Evolutionary conservation across 2,329 filamentous ascomycete species (phyloP).

Genomic region (Cercospora canescens): DNA sequence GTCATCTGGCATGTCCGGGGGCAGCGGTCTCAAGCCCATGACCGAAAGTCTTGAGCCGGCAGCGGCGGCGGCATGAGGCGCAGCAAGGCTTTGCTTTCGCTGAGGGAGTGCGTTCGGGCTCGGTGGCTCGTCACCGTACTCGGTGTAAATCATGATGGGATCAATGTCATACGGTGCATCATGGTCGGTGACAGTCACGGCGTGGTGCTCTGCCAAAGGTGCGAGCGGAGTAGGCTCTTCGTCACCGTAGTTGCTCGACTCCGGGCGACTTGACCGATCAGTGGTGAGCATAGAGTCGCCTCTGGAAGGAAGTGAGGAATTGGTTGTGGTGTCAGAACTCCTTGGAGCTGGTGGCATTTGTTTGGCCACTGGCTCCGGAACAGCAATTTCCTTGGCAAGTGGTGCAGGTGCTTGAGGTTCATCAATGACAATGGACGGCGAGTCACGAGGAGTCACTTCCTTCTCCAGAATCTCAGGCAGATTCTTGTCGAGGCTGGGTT

Average conservation of each 20-base stretch:
- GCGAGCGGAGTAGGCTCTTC: conserved; percentile 18
- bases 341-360: conserved; percentile 21
- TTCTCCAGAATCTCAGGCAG: conserved; percentile 24
- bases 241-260: conserved; percentile 34
- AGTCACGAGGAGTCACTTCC: conserved; percentile 2
- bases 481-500: conserved; percentile 21
- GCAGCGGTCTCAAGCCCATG: conserved; percentile 75
- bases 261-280: conserved; percentile 19
- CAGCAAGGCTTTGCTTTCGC: conserved; percentile 19
- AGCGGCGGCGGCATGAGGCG: conserved; percentile 10
- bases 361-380: conserved; percentile 23
- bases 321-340: conserved; percentile 11
- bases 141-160: conserved; percentile 28
- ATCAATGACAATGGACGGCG: conserved; percentile 10
- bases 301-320: conserved; percentile 25
- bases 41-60: conserved; percentile 47
- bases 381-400: conserved; percentile 19
- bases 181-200: conserved; percentile 26
- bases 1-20: conserved; percentile 81
- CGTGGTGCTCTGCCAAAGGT: conserved; percentile 11
- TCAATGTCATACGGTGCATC: conserved; percentile 29
- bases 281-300: conserved; percentile 26
- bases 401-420: conserved; percentile 15
- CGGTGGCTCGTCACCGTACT: conserved; percentile 24
- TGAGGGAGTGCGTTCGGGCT: conserved; percentile 21